A percentile compares a stretch with the other conserved stretches of the same genome.
Evolutionary conservation across 345 rosid species (phyloP).

Genomic region (Brassica cretica): DNA sequence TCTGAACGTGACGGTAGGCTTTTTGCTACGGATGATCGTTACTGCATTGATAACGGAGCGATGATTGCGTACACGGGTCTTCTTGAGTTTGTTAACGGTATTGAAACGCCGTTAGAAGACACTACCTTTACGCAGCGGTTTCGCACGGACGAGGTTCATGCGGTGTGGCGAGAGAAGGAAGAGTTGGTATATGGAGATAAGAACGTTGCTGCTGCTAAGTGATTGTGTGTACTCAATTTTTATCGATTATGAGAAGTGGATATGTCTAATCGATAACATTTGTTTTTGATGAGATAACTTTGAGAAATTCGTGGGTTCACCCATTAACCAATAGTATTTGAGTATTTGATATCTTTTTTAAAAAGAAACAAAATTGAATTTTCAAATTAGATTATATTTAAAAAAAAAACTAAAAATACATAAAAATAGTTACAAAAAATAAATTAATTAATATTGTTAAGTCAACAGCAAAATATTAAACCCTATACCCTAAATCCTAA

Average conservation of each 20-base stretch:
- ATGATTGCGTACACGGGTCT: slow-evolving; percentile 99
- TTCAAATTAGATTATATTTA: too few relatives aligned
- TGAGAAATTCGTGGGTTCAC: too few relatives aligned
- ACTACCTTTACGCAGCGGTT: slow-evolving; percentile 89
- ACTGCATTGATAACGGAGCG: slow-evolving; percentile 93
- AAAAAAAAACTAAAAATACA: too few relatives aligned
- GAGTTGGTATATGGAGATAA: slow-evolving; percentile 18
- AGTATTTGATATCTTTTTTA: too few relatives aligned
- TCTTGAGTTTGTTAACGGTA: slow-evolving; percentile 70
- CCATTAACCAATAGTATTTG: too few relatives aligned
- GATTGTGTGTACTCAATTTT: not conserved
- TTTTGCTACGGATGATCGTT: slow-evolving; percentile 89
- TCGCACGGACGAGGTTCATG: slow-evolving; percentile 91
- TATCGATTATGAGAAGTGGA: slow-evolving; percentile 3
- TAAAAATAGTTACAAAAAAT: too few relatives aligned
- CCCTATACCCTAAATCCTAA: too few relatives aligned
- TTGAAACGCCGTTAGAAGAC: slow-evolving; percentile 71
- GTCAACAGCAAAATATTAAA: too few relatives aligned
- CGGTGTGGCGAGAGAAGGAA: slow-evolving; percentile 78
- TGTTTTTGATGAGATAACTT: not conserved
- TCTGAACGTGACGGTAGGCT: slow-evolving; percentile 74
- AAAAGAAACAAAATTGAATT: too few relatives aligned
- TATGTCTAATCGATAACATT: not conserved
- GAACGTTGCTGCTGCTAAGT: slow-evolving; percentile 3
- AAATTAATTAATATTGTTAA: too few relatives aligned